These are phyloP conservation scores for Vigna trinervia DNA, from an alignment of 306 rosid species.

Conservation along the genomic window DNA sequence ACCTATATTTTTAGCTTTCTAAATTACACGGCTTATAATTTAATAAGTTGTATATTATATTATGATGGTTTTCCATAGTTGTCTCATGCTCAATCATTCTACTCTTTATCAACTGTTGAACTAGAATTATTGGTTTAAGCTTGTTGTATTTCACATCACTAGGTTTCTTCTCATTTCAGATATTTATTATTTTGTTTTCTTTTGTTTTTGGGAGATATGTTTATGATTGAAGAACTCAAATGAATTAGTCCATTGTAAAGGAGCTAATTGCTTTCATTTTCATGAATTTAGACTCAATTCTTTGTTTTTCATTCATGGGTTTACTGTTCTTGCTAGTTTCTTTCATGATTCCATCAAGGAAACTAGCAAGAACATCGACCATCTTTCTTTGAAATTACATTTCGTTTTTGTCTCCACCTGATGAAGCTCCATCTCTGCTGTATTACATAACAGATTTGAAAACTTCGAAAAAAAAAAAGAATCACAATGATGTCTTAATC, in stretches of 20 bases:
- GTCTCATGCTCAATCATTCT: constrained; percentile 35
- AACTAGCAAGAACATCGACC: constrained; percentile 32
- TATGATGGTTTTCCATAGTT: constrained; percentile 45
- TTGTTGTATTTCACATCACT: constrained; percentile 17
- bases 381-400: constrained; percentile 40
- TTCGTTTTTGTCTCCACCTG: constrained; percentile 43
- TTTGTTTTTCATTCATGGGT: constrained; percentile 21
- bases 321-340: not conserved
- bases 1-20: constrained; percentile 40
- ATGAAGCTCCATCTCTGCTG: constrained; percentile 36
- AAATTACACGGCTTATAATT: constrained; percentile 48
- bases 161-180: constrained; percentile 20
- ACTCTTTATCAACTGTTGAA: not conserved
- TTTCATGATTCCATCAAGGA: constrained; percentile 33
- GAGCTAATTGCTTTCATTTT: constrained; percentile 37
- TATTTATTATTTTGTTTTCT: not conserved
- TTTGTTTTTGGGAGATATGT: not conserved
- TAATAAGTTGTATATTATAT: constrained; percentile 43
- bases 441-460: not conserved
- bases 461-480: constrained; percentile 16
- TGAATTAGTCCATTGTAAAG: not conserved
- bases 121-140: constrained; percentile 9
- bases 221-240: not conserved
- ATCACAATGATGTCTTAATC: constrained; percentile 28
- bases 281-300: not conserved